Conservation (phyloP, 345 rosid species). For the Balakata baccata region DNA sequence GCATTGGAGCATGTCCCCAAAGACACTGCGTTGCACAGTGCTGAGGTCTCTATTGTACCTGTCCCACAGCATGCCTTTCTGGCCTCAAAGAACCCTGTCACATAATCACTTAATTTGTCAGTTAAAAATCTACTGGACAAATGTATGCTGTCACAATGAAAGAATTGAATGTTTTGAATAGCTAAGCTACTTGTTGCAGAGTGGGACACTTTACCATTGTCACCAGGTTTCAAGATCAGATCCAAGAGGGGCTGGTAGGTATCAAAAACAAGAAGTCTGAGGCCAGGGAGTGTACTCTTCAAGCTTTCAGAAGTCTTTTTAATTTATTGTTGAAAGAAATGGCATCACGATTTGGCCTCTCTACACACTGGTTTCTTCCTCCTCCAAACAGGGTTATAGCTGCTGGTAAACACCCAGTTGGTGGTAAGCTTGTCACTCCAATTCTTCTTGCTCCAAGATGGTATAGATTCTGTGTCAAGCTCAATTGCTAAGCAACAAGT, state of each 20-base stretch:
- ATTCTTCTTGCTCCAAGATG: constrained; percentile 72
- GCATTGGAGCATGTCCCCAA: constrained; percentile 79
- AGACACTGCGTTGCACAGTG: constrained; percentile 68
- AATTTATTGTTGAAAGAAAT: constrained; percentile 66
- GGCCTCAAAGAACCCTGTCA: constrained; percentile 75
- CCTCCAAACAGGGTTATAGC: constrained; percentile 72
- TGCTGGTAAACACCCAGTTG: constrained; percentile 85
- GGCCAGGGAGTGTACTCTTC: constrained; percentile 51
- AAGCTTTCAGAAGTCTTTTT: constrained; percentile 58
- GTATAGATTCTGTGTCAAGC: constrained; percentile 60
- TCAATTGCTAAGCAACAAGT: constrained; percentile 3
- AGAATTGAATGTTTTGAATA: background rate
- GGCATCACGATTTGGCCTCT: constrained; percentile 68
- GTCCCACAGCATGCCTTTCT: constrained; percentile 91
- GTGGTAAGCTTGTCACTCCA: constrained; percentile 80
- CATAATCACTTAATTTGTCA: background rate
- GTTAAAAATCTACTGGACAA: background rate
- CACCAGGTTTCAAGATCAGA: constrained; percentile 57
- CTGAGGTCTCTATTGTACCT: constrained; percentile 72
- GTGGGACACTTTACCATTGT: constrained; percentile 47
- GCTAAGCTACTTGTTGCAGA: constrained; percentile 15
- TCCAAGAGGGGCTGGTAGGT: constrained; percentile 73
- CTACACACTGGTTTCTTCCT: constrained; percentile 72
- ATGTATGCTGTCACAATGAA: background rate
- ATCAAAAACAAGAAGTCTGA: constrained; percentile 74